Conservation (phyloP, 768 basidiomycete genomes). For the Psilocybe cyanescens region DNA sequence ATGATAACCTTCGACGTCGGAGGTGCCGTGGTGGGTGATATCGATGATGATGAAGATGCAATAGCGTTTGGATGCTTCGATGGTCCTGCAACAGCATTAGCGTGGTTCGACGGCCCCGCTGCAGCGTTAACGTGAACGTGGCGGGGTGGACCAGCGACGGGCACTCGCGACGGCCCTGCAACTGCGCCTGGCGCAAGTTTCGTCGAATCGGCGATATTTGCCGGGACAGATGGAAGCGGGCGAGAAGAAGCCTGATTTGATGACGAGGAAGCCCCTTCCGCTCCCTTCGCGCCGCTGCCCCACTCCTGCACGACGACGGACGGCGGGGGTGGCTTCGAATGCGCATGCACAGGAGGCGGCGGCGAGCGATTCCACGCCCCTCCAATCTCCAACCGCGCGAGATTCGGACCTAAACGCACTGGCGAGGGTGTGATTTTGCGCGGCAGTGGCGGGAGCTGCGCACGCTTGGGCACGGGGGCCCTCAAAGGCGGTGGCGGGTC, state of each 20-base stretch:
- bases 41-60: neutral
- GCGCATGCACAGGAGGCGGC: slow-evolving; percentile 14
- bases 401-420: slow-evolving; percentile 26
- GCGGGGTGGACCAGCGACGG: slow-evolving; percentile 6
- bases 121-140: neutral
- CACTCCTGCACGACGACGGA: slow-evolving; percentile 25
- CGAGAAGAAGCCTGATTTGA: slow-evolving; percentile 18
- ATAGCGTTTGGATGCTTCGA: neutral
- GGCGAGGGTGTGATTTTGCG: slow-evolving; percentile 29
- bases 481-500: neutral
- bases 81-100: slow-evolving; percentile 3
- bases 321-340: slow-evolving; percentile 23
- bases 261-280: slow-evolving; percentile 4
- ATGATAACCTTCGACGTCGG: slow-evolving; percentile 25
- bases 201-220: neutral
- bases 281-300: slow-evolving; percentile 3
- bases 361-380: slow-evolving; percentile 15
- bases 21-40: slow-evolving; percentile 10
- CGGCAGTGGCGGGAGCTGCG: slow-evolving; percentile 23
- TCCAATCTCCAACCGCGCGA: slow-evolving; percentile 32
- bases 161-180: slow-evolving; percentile 4
- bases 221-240: slow-evolving; percentile 28
- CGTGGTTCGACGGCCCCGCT: neutral
- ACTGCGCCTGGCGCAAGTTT: neutral
- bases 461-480: slow-evolving; percentile 21